Percentiles rank a stretch among this genome's conserved stretches.
Conservation (phyloP, 345 rosid species). For the Hibiscus mutabilis region DNA sequence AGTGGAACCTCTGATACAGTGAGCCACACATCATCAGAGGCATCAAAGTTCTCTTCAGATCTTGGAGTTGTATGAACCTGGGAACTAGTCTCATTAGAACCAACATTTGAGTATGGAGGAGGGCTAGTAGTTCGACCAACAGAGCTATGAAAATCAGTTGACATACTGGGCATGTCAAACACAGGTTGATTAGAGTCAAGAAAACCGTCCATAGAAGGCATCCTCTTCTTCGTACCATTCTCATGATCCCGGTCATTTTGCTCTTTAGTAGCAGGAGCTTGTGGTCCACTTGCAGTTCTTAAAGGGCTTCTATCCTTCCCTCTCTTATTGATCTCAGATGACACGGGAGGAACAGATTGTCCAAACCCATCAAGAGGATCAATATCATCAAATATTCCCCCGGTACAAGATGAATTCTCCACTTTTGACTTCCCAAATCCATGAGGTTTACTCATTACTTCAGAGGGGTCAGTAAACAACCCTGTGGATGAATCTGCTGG, state of each 20-base stretch:
- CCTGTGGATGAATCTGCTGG: constrained; percentile 31
- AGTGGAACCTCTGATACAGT: constrained; percentile 95
- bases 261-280: constrained; percentile 34
- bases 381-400: constrained; percentile 51
- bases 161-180: constrained; percentile 34
- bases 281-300: constrained; percentile 39
- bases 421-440: constrained; percentile 33
- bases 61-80: constrained; percentile 31
- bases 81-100: constrained; percentile 30
- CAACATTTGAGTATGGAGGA: constrained; percentile 35
- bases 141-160: constrained; percentile 29
- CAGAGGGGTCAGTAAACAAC: constrained; percentile 37
- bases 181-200: constrained; percentile 37
- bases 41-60: constrained; percentile 38
- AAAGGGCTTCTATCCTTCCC: constrained; percentile 43
- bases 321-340: constrained; percentile 37
- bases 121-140: constrained; percentile 38
- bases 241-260: constrained; percentile 34
- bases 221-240: constrained; percentile 32
- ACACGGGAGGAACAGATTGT: constrained; percentile 39
- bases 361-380: constrained; percentile 62
- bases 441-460: constrained; percentile 36
- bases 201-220: constrained; percentile 31
- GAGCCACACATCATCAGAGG: constrained; percentile 79
- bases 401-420: constrained; percentile 31